A percentile compares a stretch with the other conserved stretches of the same genome.
These are phyloP conservation scores for Dryadomyces sulphureus DNA, from an alignment of 2,329 filamentous ascomycete genomes.

Conservation along the genomic window DNA sequence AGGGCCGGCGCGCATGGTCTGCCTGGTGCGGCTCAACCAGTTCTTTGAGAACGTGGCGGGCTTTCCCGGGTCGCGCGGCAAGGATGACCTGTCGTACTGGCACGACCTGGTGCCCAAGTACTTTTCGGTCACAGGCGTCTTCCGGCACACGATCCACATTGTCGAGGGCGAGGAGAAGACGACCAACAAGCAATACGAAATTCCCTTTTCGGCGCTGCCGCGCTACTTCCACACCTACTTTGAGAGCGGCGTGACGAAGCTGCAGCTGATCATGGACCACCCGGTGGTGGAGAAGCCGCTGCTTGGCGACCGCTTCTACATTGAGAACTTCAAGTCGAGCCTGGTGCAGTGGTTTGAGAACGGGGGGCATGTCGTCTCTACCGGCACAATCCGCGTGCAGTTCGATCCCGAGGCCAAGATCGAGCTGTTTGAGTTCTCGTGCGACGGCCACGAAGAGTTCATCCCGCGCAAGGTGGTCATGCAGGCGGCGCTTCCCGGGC, in stretches of 20 bases:
- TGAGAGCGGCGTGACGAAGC: slow-evolving; percentile 68
- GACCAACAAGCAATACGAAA: slow-evolving; percentile 71
- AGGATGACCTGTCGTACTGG: slow-evolving; percentile 65
- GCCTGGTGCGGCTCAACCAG: slow-evolving; percentile 43
- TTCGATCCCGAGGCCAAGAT: slow-evolving; percentile 71
- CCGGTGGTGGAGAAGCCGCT: slow-evolving; percentile 38
- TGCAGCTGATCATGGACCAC: slow-evolving; percentile 74
- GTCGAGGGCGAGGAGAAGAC: slow-evolving; percentile 38
- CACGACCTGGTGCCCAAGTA: slow-evolving; percentile 63
- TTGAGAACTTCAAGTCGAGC: slow-evolving; percentile 63
- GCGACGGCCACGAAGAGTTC: slow-evolving; percentile 66
- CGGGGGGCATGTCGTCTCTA: slow-evolving; percentile 66
- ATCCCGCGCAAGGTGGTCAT: slow-evolving; percentile 55
- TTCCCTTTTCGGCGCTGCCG: slow-evolving; percentile 65
- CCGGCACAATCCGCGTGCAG: slow-evolving; percentile 62
- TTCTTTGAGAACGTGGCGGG: slow-evolving; percentile 48
- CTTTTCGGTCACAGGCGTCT: slow-evolving; percentile 63
- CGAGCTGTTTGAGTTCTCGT: slow-evolving; percentile 71
- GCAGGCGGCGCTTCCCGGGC: slow-evolving; percentile 44
- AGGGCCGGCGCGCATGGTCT: slow-evolving; percentile 39
- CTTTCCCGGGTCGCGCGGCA: slow-evolving; percentile 40
- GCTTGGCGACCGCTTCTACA: slow-evolving; percentile 51
- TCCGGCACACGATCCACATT: slow-evolving; percentile 55
- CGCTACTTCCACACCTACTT: slow-evolving; percentile 87
- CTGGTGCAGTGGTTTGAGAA: slow-evolving; percentile 84